A percentile compares a stretch with the other conserved stretches of the same genome.
These are phyloP conservation scores for Citrus hindsii DNA, from an alignment of 345 rosid genomes.

Conservation along the genomic window DNA sequence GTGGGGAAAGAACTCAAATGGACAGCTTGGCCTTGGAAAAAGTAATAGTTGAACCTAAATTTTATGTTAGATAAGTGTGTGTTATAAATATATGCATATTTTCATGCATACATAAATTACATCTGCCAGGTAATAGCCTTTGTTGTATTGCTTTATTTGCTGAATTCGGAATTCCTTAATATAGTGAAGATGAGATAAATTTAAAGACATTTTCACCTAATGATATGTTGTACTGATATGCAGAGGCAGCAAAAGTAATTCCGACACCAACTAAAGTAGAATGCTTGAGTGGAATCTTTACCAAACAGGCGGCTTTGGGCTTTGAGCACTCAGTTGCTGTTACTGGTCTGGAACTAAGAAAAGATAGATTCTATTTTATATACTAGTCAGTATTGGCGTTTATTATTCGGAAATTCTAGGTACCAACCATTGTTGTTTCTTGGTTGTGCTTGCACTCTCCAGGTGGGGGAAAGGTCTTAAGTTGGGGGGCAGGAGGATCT, in stretches of 20 bases:
- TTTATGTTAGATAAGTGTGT: background rate
- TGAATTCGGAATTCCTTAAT: background rate
- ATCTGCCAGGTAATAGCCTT: background rate
- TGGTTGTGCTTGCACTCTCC: constrained; percentile 14
- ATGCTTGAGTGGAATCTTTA: constrained; percentile 60
- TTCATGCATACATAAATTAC: background rate
- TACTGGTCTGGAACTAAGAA: constrained; percentile 52
- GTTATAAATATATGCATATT: background rate
- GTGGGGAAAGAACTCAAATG: constrained; percentile 94
- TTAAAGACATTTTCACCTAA: constrained; percentile 1
- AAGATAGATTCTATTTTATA: constrained; percentile 9
- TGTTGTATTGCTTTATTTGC: background rate
- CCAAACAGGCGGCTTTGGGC: constrained; percentile 70
- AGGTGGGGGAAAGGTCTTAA: constrained; percentile 79
- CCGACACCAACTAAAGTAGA: constrained; percentile 67
- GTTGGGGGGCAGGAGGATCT: constrained; percentile 90
- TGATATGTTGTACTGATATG: constrained; percentile 15
- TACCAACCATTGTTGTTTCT: constrained; percentile 3
- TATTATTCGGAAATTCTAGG: background rate
- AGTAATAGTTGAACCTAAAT: constrained; percentile 35
- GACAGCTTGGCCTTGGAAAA: constrained; percentile 97
- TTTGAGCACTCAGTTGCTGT: constrained; percentile 92
- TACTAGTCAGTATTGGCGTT: background rate
- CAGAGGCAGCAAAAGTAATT: constrained; percentile 62
- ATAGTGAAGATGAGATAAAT: background rate